Conservation (phyloP, 768 basidiomycete species). For the Daedaleopsis sinensis region DNA sequence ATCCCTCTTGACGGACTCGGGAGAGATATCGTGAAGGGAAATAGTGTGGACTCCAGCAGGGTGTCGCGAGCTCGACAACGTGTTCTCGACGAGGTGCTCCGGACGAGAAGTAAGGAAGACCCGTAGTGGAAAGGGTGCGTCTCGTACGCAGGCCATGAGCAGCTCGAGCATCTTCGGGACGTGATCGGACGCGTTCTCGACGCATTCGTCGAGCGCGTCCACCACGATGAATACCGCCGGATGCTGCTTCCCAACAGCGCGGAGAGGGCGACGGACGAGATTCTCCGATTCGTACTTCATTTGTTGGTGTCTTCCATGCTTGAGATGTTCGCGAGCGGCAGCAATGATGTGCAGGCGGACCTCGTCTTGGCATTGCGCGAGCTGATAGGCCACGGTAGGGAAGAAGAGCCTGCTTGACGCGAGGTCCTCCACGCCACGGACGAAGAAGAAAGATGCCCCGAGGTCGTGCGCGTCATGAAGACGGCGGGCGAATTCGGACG, state of each 20-base stretch:
- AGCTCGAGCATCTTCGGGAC: slow-evolving; percentile 2
- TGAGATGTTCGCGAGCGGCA: neutral
- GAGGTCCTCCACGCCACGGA: slow-evolving; percentile 7
- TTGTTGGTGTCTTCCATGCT: neutral
- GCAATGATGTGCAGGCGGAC: slow-evolving; percentile 11
- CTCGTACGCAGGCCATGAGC: neutral
- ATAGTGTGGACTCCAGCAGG: neutral
- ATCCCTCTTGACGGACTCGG: neutral
- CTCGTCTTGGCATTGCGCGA: slow-evolving; percentile 24
- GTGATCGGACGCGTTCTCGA: slow-evolving; percentile 6
- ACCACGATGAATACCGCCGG: slow-evolving; percentile 33
- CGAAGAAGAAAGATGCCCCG: slow-evolving; percentile 21
- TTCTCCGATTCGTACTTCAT: neutral
- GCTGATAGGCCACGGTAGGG: slow-evolving; percentile 35
- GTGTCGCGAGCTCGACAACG: neutral
- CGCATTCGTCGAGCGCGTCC: slow-evolving; percentile 43
- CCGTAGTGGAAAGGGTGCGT: neutral
- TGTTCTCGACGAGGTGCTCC: neutral
- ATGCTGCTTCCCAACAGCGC: neutral
- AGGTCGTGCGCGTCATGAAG: slow-evolving; percentile 5
- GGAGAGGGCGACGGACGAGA: slow-evolving; percentile 20
- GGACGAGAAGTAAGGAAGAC: slow-evolving; percentile 2
- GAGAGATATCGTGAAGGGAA: neutral
- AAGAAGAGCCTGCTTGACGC: slow-evolving; percentile 29
- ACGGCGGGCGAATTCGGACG: slow-evolving; percentile 11